Evolutionary conservation across 306 rosid species (phyloP).

Genomic region (Quercus robur): DNA sequence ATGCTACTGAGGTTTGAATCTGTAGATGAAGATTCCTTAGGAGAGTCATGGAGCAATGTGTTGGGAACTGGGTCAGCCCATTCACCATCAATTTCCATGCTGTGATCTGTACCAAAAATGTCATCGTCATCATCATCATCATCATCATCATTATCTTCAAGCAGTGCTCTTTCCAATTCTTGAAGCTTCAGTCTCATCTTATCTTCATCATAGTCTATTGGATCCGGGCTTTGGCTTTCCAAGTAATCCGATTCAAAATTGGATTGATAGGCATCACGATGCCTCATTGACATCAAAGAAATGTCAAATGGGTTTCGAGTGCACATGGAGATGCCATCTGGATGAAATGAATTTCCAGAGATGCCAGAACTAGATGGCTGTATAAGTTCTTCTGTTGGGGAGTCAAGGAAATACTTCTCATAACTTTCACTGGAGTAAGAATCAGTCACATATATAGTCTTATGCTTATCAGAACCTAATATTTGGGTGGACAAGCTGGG

Average conservation of each 20-base stretch:
- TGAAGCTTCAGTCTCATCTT: conserved; percentile 72
- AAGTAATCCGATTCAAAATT: conserved; percentile 47
- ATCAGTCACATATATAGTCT: conserved; percentile 46
- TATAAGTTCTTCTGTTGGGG: conserved; percentile 55
- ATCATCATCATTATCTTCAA: conserved; percentile 59
- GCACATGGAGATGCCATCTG: conserved; percentile 33
- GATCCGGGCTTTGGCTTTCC: conserved; percentile 56
- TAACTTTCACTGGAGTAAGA: conserved; percentile 62
- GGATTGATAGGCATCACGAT: conserved; percentile 34
- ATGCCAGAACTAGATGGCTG: conserved; percentile 52
- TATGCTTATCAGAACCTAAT: conserved; percentile 44
- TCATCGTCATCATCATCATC: conserved; percentile 52
- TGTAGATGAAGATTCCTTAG: conserved; percentile 69
- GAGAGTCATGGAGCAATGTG: conserved; percentile 52
- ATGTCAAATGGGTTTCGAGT: conserved; percentile 36
- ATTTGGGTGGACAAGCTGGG: conserved; percentile 50
- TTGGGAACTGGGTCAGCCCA: conserved; percentile 62
- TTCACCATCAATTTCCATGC: conserved; percentile 84
- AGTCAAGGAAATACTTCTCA: conserved; percentile 76
- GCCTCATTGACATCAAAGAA: conserved; percentile 31
- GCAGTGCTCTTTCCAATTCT: conserved; percentile 85
- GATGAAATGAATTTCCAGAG: conserved; percentile 52
- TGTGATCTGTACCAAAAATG: conserved; percentile 34
- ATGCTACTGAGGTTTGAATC: conserved; percentile 60
- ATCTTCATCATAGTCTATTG: conserved; percentile 40